Conservation (phyloP, 1,139 yeast genomes). For the Magnusiomyces fungicola region DNA sequence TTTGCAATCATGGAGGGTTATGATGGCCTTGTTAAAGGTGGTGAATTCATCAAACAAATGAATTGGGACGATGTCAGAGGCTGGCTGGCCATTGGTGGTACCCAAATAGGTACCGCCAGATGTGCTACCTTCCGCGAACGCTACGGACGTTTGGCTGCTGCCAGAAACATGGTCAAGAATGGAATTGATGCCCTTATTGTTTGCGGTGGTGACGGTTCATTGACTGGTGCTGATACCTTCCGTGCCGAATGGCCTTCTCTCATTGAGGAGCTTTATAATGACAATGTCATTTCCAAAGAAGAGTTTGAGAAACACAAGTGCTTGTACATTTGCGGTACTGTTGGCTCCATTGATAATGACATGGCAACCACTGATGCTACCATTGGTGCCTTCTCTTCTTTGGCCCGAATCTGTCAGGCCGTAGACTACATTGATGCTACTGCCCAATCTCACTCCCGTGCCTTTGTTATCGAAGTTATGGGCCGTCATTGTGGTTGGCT, state of each 20-base stretch:
- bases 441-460: conserved; percentile 93
- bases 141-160: conserved; percentile 72
- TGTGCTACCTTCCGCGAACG: conserved; percentile 80
- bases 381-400: conserved; percentile 90
- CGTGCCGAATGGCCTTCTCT: conserved; percentile 92
- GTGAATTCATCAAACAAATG: conserved; percentile 74
- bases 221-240: conserved; percentile 94
- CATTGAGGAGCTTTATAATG: conserved; percentile 56
- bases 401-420: conserved; percentile 88
- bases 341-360: conserved; percentile 95
- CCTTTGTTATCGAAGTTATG: conserved; percentile 97
- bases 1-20: conserved; percentile 93
- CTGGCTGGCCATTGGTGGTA: conserved; percentile 86
- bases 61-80: conserved; percentile 93
- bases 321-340: conserved; percentile 87
- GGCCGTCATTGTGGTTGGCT: conserved; percentile 99
- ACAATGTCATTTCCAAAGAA: conserved; percentile 47
- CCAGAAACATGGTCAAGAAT: conserved; percentile 72
- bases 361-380: conserved; percentile 96
- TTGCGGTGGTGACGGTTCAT: conserved; percentile 98
- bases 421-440: conserved; percentile 96
- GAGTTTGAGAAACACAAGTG: conserved; percentile 56
- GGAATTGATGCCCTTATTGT: conserved; percentile 95
- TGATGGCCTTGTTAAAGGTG: conserved; percentile 76
- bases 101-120: conserved; percentile 93